Percentiles rank a stretch among this genome's conserved stretches.
These are phyloP conservation scores for Cavenderia fasciculata DNA, from an alignment of 78 protist genomes.

Conservation along the genomic window DNA sequence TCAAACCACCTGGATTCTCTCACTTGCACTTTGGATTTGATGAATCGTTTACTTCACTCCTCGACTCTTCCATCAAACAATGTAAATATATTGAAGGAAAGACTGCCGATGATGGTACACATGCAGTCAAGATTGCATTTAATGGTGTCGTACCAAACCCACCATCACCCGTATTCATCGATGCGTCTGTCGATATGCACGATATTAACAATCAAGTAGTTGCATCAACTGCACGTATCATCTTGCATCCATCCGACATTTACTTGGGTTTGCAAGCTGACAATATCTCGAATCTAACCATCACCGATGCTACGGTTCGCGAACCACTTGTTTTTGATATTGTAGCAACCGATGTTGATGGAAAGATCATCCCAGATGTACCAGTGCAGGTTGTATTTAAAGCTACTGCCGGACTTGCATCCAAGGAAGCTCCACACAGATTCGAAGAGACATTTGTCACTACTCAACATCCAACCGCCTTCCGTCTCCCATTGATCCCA, in stretches of 20 bases:
- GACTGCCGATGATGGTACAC: slow-evolving; percentile 68
- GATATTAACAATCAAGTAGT: slow-evolving; percentile 50
- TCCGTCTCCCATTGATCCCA: neutral
- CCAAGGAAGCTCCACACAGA: neutral
- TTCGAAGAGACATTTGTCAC: neutral
- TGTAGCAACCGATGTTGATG: slow-evolving; percentile 45
- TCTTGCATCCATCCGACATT: slow-evolving; percentile 53
- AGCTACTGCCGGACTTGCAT: neutral
- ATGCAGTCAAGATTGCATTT: slow-evolving; percentile 26
- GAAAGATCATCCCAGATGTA: slow-evolving; percentile 2
- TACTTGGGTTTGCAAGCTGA: slow-evolving; percentile 2
- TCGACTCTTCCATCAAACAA: neutral
- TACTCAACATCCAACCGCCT: neutral
- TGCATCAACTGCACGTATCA: slow-evolving; percentile 26
- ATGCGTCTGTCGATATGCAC: slow-evolving; percentile 41
- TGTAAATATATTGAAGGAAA: slow-evolving; percentile 2
- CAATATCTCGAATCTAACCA: neutral
- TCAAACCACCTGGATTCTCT: slow-evolving; percentile 31
- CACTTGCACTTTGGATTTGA: slow-evolving; percentile 19
- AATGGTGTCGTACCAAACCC: slow-evolving; percentile 52
- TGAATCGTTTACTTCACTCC: neutral
- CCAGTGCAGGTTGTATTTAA: neutral
- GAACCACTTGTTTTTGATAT: slow-evolving; percentile 19
- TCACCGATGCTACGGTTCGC: slow-evolving; percentile 2
- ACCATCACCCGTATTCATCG: slow-evolving; percentile 51